Percentiles rank a stretch among this genome's conserved stretches.
Evolutionary conservation across 257 asterid genomes (phyloP).

Genomic region (Thymus quinquecostatus): DNA sequence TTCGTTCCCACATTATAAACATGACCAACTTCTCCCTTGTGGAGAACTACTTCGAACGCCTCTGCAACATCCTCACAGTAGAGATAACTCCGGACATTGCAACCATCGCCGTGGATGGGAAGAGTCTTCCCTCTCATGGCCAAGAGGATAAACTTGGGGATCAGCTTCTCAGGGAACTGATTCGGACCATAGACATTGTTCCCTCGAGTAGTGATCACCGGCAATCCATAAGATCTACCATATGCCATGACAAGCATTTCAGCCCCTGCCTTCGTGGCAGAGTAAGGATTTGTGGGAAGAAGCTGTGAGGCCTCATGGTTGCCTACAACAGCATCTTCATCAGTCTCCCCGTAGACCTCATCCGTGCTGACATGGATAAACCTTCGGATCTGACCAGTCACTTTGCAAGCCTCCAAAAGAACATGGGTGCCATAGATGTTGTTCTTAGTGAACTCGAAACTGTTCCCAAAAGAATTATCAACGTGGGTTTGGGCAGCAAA

Average conservation of each 20-base stretch:
- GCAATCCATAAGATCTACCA: conserved; percentile 68
- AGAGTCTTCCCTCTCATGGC: conserved; percentile 71
- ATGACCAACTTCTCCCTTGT: conserved; percentile 70
- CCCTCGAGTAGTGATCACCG: conserved; percentile 71
- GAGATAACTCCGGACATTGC: conserved; percentile 69
- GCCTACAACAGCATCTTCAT: conserved; percentile 72
- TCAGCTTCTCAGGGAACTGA: conserved; percentile 74
- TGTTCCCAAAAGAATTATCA: conserved; percentile 73
- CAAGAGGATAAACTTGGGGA: conserved; percentile 68
- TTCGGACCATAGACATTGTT: conserved; percentile 77
- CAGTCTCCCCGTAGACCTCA: conserved; percentile 77
- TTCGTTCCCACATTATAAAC: conserved; percentile 70
- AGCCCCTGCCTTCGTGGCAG: conserved; percentile 76
- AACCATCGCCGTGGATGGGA: conserved; percentile 75
- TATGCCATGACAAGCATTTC: conserved; percentile 86
- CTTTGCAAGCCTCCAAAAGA: conserved; percentile 74
- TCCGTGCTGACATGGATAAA: conserved; percentile 76
- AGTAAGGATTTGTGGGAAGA: conserved; percentile 69
- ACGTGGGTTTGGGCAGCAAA: conserved; percentile 81
- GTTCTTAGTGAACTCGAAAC: conserved; percentile 77
- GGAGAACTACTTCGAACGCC: conserved; percentile 70
- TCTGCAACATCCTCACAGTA: conserved; percentile 79
- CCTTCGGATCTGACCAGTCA: conserved; percentile 63
- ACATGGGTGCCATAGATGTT: conserved; percentile 76
- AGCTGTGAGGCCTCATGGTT: conserved; percentile 76